Percentiles rank a stretch among this genome's conserved stretches.
These are phyloP conservation scores for Apiospora kogelbergensis DNA, from an alignment of 2,329 filamentous ascomycete genomes.

Conservation along the genomic window DNA sequence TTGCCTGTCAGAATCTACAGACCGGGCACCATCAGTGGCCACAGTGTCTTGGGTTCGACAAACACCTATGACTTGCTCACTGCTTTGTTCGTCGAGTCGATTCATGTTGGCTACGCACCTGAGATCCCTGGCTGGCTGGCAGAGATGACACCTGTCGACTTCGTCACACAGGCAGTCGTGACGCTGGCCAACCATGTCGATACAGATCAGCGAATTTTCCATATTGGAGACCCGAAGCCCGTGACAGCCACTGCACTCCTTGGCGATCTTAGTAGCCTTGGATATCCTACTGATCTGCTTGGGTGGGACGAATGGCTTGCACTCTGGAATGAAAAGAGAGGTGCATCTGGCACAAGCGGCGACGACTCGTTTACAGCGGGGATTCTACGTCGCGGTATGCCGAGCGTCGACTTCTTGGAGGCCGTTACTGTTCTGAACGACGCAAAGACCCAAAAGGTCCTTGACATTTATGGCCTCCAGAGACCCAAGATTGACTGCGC, in stretches of 20 bases:
- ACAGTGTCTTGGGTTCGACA: slow-evolving; percentile 71
- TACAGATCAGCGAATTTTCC: slow-evolving; percentile 65
- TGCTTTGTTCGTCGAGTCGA: slow-evolving; percentile 73
- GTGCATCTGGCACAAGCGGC: slow-evolving; percentile 57
- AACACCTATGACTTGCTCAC: slow-evolving; percentile 79
- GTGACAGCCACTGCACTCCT: slow-evolving; percentile 68
- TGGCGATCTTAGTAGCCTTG: slow-evolving; percentile 61
- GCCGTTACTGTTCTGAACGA: slow-evolving; percentile 75
- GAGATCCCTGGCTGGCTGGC: slow-evolving; percentile 73
- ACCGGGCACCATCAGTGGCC: slow-evolving; percentile 75
- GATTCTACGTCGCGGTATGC: slow-evolving; percentile 80
- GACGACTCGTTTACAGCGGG: slow-evolving; percentile 76
- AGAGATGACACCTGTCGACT: slow-evolving; percentile 85
- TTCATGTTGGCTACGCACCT: slow-evolving; percentile 69
- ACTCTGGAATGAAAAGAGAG: slow-evolving; percentile 71
- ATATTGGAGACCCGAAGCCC: slow-evolving; percentile 72
- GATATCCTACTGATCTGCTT: slow-evolving; percentile 67
- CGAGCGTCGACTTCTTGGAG: slow-evolving; percentile 68
- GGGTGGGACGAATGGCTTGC: slow-evolving; percentile 73
- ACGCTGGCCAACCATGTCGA: slow-evolving; percentile 66
- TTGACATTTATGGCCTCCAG: slow-evolving; percentile 51
- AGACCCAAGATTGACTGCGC: slow-evolving; percentile 68
- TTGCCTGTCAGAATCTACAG: slow-evolving; percentile 71
- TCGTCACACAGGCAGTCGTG: slow-evolving; percentile 72
- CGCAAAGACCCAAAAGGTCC: slow-evolving; percentile 62